phyloP scores from a whole-genome alignment of 495 filamentous ascomycete genomes.

The Rhypophila decipiens region DNA sequence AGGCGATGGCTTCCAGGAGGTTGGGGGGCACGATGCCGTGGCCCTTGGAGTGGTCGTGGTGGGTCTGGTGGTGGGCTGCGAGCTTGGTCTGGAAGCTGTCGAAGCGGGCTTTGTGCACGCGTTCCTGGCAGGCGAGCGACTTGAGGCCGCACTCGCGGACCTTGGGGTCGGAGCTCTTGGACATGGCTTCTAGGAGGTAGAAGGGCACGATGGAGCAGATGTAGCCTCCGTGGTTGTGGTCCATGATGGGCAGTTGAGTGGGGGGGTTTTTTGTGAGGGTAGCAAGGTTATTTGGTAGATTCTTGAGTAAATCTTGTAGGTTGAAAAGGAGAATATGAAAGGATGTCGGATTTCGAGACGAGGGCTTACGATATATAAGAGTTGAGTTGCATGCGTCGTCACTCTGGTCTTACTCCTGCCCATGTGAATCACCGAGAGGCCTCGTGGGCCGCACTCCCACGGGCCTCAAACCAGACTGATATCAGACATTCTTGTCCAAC shows the following conservation, averaged over 20 bases:
- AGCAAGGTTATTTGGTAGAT: no score
- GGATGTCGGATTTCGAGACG: no score
- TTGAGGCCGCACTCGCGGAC: slow-evolving; percentile 20
- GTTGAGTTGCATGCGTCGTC: no score
- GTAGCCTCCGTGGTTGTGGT: slow-evolving; percentile 2
- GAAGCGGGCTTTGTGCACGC: slow-evolving; percentile 9
- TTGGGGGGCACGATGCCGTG: slow-evolving; percentile 25
- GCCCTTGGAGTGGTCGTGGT: slow-evolving; percentile 4
- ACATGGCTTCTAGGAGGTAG: slow-evolving; percentile 27
- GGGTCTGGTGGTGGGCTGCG: slow-evolving; percentile 16
- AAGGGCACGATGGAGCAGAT: slow-evolving; percentile 31
- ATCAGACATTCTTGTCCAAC: no score
- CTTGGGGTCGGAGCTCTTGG: slow-evolving; percentile 17
- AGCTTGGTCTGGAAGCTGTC: slow-evolving; percentile 16
- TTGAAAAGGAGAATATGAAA: no score
- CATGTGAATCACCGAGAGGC: no score
- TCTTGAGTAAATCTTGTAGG: no score
- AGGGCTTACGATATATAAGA: no score
- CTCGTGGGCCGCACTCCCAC: no score
- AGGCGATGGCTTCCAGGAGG: slow-evolving; percentile 27
- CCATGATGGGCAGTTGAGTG: background rate
- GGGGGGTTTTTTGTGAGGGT: background rate
- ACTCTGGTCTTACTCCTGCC: no score
- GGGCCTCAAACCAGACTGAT: no score
- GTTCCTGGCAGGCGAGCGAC: slow-evolving; percentile 9